A percentile compares a stretch with the other conserved stretches of the same genome.
These are phyloP conservation scores for Neurospora terricola DNA, from an alignment of 495 filamentous ascomycete species.

Conservation along the genomic window DNA sequence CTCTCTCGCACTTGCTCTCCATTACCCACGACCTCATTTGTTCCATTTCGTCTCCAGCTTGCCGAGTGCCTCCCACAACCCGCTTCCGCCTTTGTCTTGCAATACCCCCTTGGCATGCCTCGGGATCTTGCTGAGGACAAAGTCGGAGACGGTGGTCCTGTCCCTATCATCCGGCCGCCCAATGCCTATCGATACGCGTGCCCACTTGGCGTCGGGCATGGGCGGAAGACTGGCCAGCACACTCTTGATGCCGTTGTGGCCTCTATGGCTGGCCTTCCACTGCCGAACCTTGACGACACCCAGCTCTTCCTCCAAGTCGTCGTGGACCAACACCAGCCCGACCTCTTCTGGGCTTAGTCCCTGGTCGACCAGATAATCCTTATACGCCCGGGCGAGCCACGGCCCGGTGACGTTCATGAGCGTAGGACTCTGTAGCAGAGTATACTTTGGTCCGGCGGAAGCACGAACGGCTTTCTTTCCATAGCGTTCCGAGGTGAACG, in stretches of 20 bases:
- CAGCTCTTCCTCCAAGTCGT: conserved; percentile 64
- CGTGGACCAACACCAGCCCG: conserved; percentile 64
- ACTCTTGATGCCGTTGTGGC: conserved; percentile 75
- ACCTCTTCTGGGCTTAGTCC: conserved; percentile 25
- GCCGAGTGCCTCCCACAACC: conserved; percentile 40
- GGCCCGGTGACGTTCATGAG: conserved; percentile 68
- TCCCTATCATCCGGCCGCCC: conserved; percentile 55
- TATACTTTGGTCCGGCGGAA: conserved; percentile 40
- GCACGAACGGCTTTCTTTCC: conserved; percentile 32
- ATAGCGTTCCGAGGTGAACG: conserved; percentile 32
- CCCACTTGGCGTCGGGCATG: conserved; percentile 20
- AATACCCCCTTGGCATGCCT: conserved; percentile 33
- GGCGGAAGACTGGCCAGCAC: conserved; percentile 39
- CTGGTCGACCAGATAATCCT: conserved; percentile 25
- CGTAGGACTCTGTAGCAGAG: conserved; percentile 56
- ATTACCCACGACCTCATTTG: not conserved
- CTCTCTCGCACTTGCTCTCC: not conserved
- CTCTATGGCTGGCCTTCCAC: conserved; percentile 53
- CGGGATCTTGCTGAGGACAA: conserved; percentile 59
- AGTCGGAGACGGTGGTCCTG: conserved; percentile 46
- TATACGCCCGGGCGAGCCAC: conserved; percentile 38
- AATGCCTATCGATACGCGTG: conserved; percentile 58
- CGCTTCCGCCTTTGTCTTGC: conserved; percentile 38
- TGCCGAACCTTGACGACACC: conserved; percentile 50
- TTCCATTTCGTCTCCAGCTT: conserved; percentile 35